A percentile compares a stretch with the other conserved stretches of the same genome.
Conservation (phyloP, 805 yeast genomes). For the Candida yuanshanica region DNA sequence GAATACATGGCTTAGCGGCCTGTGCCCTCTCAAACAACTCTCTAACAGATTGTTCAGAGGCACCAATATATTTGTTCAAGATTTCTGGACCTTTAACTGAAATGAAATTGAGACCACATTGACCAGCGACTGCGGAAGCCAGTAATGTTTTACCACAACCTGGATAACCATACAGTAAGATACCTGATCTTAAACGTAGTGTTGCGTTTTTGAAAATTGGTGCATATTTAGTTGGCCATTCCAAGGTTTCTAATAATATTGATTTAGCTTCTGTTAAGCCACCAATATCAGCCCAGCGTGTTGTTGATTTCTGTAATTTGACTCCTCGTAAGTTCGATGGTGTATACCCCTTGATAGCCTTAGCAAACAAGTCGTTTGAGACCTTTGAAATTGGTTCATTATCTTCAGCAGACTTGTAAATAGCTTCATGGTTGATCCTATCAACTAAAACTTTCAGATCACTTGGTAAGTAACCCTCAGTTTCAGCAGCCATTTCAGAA, state of each 20-base stretch:
- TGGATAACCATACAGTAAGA: slow-evolving; percentile 89
- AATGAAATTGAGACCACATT: slow-evolving; percentile 89
- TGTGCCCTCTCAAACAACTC: slow-evolving; percentile 92
- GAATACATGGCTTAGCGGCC: slow-evolving; percentile 88
- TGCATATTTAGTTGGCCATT: slow-evolving; percentile 96
- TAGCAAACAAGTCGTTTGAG: slow-evolving; percentile 38
- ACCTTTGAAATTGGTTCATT: slow-evolving; percentile 7
- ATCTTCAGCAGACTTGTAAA: slow-evolving; percentile 13
- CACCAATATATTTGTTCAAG: slow-evolving; percentile 92
- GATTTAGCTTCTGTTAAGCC: slow-evolving; percentile 76
- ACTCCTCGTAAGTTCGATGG: slow-evolving; percentile 87
- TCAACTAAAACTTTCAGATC: slow-evolving; percentile 72
- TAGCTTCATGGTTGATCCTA: slow-evolving; percentile 52
- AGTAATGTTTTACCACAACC: slow-evolving; percentile 95
- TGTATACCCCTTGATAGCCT: slow-evolving; percentile 60
- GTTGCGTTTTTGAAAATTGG: slow-evolving; percentile 92
- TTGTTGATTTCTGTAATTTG: slow-evolving; percentile 67
- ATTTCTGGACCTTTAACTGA: slow-evolving; percentile 96
- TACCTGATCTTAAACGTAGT: slow-evolving; percentile 80
- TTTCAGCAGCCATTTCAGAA: slow-evolving; percentile 54
- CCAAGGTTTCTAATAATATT: slow-evolving; percentile 77
- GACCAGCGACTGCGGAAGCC: slow-evolving; percentile 90
- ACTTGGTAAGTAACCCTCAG: slow-evolving; percentile 86
- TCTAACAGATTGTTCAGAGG: slow-evolving; percentile 91
- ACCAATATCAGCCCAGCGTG: slow-evolving; percentile 85